phyloP scores from a whole-genome alignment of 768 basidiomycete genomes.

The Pilatotrama ljubarskyi region DNA sequence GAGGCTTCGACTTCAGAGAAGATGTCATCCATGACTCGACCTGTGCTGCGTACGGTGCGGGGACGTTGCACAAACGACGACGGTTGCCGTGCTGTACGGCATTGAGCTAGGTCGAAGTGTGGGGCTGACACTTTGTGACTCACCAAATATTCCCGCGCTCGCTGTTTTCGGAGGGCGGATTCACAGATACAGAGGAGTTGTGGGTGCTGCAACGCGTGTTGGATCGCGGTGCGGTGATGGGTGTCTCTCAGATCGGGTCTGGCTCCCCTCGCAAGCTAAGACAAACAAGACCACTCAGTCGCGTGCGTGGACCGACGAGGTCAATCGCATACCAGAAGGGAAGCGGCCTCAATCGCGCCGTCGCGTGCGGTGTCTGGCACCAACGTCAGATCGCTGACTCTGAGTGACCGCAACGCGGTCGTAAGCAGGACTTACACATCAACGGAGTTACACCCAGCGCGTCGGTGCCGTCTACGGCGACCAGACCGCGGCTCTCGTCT shows the following conservation, averaged over 20 bases:
- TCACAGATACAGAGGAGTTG: slow-evolving; percentile 72
- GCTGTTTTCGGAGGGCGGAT: slow-evolving; percentile 56
- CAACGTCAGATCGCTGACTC: neutral
- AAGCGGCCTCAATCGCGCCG: slow-evolving; percentile 65
- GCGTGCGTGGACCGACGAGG: neutral
- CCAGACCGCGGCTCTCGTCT: slow-evolving; percentile 56
- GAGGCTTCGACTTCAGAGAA: slow-evolving; percentile 5
- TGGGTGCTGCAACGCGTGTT: slow-evolving; percentile 64
- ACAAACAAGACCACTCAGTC: neutral
- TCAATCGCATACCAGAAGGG: slow-evolving; percentile 52
- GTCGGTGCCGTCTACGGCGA: slow-evolving; percentile 76
- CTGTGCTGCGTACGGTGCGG: slow-evolving; percentile 17
- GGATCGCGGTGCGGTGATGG: slow-evolving; percentile 70
- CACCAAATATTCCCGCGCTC: slow-evolving; percentile 63
- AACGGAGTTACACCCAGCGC: slow-evolving; percentile 74
- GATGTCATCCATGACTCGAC: slow-evolving; percentile 10
- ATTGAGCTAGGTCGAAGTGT: neutral
- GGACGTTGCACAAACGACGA: slow-evolving; percentile 14
- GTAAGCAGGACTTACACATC: slow-evolving; percentile 64
- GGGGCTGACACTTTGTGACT: slow-evolving; percentile 19
- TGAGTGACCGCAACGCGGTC: neutral
- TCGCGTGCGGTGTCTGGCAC: slow-evolving; percentile 74
- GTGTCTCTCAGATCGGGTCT: slow-evolving; percentile 72
- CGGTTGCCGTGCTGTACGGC: slow-evolving; percentile 7
- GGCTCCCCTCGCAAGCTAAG: slow-evolving; percentile 66